phyloP scores from a whole-genome alignment of 2,329 filamentous ascomycete species.

The Zelopaecilomyces penicillatus region DNA sequence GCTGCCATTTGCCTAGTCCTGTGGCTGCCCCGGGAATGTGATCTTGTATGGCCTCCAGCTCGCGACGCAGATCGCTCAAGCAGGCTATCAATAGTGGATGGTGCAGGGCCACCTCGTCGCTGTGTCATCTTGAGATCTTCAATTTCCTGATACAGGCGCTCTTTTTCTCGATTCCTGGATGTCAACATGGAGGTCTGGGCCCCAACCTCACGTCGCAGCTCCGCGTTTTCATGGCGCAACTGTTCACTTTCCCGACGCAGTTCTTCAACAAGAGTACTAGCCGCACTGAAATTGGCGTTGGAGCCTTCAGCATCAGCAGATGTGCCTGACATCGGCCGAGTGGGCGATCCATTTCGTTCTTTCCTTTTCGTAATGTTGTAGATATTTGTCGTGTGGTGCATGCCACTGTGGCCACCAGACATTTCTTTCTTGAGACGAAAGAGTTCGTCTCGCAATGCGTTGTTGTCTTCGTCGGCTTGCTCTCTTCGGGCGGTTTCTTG shows the following conservation, averaged over 20 bases:
- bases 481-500: constrained; percentile 84
- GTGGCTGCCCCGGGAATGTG: constrained; percentile 66
- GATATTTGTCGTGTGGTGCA: constrained; percentile 56
- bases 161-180: constrained; percentile 89
- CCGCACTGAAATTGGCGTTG: constrained; percentile 45
- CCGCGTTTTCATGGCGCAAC: constrained; percentile 83
- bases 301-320: constrained; percentile 44
- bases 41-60: constrained; percentile 58
- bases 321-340: constrained; percentile 40
- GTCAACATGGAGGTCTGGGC: constrained; percentile 97
- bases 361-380: constrained; percentile 55
- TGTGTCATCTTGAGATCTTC: constrained; percentile 89
- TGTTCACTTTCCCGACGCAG: constrained; percentile 61
- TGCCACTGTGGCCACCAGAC: constrained; percentile 23
- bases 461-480: constrained; percentile 83
- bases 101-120: constrained; percentile 56
- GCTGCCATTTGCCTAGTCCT: constrained; percentile 53
- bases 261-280: constrained; percentile 69
- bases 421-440: constrained; percentile 60
- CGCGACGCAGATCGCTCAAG: constrained; percentile 91
- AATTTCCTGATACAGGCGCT: constrained; percentile 91
- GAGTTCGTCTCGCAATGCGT: constrained; percentile 73
- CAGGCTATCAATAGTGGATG: constrained; percentile 75
- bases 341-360: constrained; percentile 38
- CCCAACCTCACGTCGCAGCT: constrained; percentile 82